Evolutionary conservation across 2,329 filamentous ascomycete species (phyloP).

Genomic region (Calonectria naviculata): DNA sequence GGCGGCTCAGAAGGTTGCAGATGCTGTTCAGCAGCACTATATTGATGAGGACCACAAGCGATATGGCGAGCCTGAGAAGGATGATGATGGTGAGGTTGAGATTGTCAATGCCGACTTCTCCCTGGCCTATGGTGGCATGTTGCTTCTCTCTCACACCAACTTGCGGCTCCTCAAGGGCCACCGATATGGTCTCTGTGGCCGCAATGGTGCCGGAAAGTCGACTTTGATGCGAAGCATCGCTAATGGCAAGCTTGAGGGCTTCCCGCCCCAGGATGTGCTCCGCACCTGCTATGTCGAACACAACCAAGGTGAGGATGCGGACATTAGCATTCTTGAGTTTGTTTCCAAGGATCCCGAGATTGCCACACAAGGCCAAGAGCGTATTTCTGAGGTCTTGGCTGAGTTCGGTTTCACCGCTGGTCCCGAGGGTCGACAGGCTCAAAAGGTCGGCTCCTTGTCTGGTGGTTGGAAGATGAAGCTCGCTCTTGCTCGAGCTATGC

Average conservation of each 20-base stretch:
- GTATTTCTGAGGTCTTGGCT: conserved; percentile 84
- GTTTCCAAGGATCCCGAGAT: conserved; percentile 91
- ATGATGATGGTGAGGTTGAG: conserved; percentile 92
- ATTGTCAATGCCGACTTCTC: conserved; percentile 99
- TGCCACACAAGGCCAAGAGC: conserved; percentile 79
- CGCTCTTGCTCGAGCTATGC: conserved; percentile 93
- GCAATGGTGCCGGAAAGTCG: conserved; percentile 98
- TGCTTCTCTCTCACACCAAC: conserved; percentile 95
- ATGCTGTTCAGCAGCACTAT: conserved; percentile 81
- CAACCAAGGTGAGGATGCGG: conserved; percentile 98
- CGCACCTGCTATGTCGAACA: conserved; percentile 99
- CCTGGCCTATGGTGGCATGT: conserved; percentile 96
- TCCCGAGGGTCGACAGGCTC: conserved; percentile 86
- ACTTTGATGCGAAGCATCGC: conserved; percentile 98
- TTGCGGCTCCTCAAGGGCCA: conserved; percentile 94
- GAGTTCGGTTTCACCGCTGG: conserved; percentile 96
- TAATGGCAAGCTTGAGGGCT: conserved; percentile 95
- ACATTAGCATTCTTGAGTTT: conserved; percentile 95
- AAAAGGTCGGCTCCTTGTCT: conserved; percentile 93
- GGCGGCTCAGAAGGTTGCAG: conserved; percentile 72
- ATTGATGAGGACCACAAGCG: conserved; percentile 88
- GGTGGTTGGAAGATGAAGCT: conserved; percentile 99
- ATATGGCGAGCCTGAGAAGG: conserved; percentile 84
- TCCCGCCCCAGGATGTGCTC: conserved; percentile 91
- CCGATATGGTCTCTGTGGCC: conserved; percentile 95